Conservation (phyloP, 2,329 filamentous ascomycete species). For the Bipolaris zeicola region DNA sequence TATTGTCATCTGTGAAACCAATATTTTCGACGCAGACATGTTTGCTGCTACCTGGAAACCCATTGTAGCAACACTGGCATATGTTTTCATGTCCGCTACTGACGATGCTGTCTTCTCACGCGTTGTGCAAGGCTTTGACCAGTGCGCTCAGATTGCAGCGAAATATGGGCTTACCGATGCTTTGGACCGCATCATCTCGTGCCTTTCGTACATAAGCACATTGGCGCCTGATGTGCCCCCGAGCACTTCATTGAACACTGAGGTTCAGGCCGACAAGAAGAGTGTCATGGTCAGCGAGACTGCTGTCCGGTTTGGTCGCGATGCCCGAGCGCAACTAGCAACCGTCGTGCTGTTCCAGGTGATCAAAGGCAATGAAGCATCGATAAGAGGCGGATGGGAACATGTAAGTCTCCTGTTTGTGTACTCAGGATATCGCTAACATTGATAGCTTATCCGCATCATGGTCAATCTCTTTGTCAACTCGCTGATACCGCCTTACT, state of each 20-base stretch:
- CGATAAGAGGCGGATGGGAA: conserved; percentile 79
- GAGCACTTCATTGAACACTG: conserved; percentile 89
- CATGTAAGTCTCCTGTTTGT: conserved; percentile 60
- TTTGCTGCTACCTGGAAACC: conserved; percentile 96
- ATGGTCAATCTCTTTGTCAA: conserved; percentile 97
- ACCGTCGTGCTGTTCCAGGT: conserved; percentile 95
- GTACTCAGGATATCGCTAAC: conserved; percentile 46
- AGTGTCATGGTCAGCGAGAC: conserved; percentile 99
- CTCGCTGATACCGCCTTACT: conserved; percentile 84
- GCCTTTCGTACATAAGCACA: conserved; percentile 87
- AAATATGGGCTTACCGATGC: conserved; percentile 83
- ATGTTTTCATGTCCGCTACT: conserved; percentile 98
- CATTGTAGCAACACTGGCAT: conserved; percentile 90
- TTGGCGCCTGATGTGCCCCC: conserved; percentile 76
- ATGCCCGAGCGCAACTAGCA: conserved; percentile 91
- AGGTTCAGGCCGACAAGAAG: conserved; percentile 88
- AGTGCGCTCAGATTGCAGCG: conserved; percentile 90
- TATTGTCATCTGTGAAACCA: conserved; percentile 82
- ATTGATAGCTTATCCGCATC: conserved; percentile 76
- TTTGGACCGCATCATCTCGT: conserved; percentile 90
- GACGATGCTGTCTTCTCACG: conserved; percentile 95
- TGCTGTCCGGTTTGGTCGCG: conserved; percentile 90
- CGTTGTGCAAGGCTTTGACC: conserved; percentile 92
- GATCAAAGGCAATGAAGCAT: conserved; percentile 79
- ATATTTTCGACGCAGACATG: conserved; percentile 97